These are phyloP conservation scores for Yarrowia sp. DNA, from an alignment of 805 yeast species.

Conservation along the genomic window DNA sequence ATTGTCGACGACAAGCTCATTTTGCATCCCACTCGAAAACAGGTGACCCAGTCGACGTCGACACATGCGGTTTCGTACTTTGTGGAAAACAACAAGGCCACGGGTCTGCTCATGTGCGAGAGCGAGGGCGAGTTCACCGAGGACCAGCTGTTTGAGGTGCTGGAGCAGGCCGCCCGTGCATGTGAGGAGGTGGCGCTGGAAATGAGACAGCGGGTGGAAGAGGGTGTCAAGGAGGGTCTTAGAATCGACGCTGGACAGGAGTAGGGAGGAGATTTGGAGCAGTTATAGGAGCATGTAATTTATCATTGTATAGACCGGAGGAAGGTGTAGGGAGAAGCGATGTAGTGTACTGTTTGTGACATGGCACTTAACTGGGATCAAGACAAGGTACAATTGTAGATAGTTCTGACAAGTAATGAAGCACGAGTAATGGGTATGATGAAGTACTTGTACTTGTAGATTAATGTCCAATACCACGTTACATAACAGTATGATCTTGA, in stretches of 20 bases:
- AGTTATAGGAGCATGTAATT: slow-evolving; percentile 2
- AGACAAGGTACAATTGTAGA: no score
- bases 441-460: no score
- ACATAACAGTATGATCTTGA: no score
- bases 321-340: no score
- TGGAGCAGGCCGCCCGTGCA: slow-evolving; percentile 60
- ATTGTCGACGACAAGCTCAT: slow-evolving; percentile 47
- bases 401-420: no score
- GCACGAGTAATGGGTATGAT: no score
- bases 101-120: slow-evolving; percentile 70
- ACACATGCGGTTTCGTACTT: slow-evolving; percentile 72
- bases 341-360: no score
- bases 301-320: not conserved
- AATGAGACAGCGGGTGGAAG: slow-evolving; percentile 58
- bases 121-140: slow-evolving; percentile 74
- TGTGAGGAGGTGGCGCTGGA: slow-evolving; percentile 56
- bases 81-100: slow-evolving; percentile 58
- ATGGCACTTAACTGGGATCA: no score
- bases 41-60: slow-evolving; percentile 57
- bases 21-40: slow-evolving; percentile 57
- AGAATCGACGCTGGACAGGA: slow-evolving; percentile 12
- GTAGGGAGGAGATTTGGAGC: not conserved
- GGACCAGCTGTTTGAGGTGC: slow-evolving; percentile 57
- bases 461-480: no score
- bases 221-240: slow-evolving; percentile 52